Conservation (phyloP, 306 rosid genomes). For the Rubus parviflorus region DNA sequence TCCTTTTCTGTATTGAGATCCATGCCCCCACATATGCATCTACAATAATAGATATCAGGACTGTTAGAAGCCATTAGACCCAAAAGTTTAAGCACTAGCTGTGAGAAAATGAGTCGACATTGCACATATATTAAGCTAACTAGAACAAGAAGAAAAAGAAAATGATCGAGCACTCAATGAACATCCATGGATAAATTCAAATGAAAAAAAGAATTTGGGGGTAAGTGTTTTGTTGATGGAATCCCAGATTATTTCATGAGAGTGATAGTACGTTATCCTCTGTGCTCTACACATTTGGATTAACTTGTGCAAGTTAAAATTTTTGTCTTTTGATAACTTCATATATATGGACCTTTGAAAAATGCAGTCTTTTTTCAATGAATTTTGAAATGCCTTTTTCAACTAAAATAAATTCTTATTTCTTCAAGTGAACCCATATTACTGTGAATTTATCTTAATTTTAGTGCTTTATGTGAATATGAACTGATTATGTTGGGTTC, state of each 20-base stretch:
- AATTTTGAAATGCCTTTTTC: not conserved
- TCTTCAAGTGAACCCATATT: not conserved
- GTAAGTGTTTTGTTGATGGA: not conserved
- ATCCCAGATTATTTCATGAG: not conserved
- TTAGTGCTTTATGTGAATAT: not conserved
- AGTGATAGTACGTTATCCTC: not conserved
- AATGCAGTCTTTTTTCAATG: not conserved
- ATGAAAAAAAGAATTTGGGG: not conserved
- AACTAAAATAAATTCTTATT: not conserved
- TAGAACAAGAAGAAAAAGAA: not conserved
- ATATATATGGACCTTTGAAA: not conserved
- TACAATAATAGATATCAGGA: slow-evolving; percentile 19
- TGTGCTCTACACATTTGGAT: not conserved
- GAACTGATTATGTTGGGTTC: not conserved
- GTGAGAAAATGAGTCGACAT: not conserved
- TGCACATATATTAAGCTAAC: not conserved
- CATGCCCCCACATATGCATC: slow-evolving; percentile 99
- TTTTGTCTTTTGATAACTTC: not conserved
- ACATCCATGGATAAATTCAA: not conserved
- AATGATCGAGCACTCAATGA: not conserved
- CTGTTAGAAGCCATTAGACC: not conserved
- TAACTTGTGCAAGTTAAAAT: not conserved
- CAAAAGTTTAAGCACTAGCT: not conserved
- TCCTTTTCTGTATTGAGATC: slow-evolving; percentile 95
- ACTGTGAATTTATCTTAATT: not conserved